Conservation (phyloP, 495 filamentous ascomycete genomes). For the Aspergillus kassunensis region DNA sequence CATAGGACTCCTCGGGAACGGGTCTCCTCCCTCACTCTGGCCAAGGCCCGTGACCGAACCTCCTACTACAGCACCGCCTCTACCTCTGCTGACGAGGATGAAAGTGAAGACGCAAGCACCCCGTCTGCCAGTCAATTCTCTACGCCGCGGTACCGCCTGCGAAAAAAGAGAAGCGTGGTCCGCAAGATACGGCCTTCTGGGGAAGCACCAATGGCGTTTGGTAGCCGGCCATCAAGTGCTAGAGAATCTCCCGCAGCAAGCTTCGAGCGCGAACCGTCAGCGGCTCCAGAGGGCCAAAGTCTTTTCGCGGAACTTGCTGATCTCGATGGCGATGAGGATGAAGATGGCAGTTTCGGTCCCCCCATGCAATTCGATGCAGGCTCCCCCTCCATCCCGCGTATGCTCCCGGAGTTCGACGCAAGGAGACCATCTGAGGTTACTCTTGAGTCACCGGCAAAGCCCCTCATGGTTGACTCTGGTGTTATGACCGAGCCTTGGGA, state of each 20-base stretch:
- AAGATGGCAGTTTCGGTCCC: conserved; percentile 49
- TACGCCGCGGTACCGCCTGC: conserved; percentile 65
- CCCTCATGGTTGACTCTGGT: conserved; percentile 70
- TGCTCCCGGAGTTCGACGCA: conserved; percentile 36
- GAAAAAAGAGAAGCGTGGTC: conserved; percentile 58
- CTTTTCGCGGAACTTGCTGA: conserved; percentile 87
- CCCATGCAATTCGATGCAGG: conserved; percentile 30
- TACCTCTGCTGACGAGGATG: conserved; percentile 76
- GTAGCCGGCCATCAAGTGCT: conserved; percentile 46
- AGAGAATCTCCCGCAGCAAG: conserved; percentile 49
- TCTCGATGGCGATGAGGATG: conserved; percentile 61
- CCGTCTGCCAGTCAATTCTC: conserved; percentile 61
- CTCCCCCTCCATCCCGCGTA: conserved; percentile 51
- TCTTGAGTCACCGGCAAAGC: conserved; percentile 26
- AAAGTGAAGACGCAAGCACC: conserved; percentile 46
- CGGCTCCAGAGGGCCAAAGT: conserved; percentile 64
- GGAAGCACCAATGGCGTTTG: conserved; percentile 55
- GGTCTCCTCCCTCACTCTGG: conserved; percentile 36
- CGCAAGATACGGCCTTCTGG: conserved; percentile 62
- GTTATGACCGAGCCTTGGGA: conserved; percentile 83
- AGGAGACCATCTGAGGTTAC: conserved; percentile 35
- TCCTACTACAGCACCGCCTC: conserved; percentile 89
- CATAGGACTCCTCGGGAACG: conserved; percentile 43
- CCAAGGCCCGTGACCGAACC: conserved; percentile 52
- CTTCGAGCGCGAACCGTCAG: conserved; percentile 38